Conservation (phyloP, 2,329 filamentous ascomycete genomes). For the Diaporthe sp. region DNA sequence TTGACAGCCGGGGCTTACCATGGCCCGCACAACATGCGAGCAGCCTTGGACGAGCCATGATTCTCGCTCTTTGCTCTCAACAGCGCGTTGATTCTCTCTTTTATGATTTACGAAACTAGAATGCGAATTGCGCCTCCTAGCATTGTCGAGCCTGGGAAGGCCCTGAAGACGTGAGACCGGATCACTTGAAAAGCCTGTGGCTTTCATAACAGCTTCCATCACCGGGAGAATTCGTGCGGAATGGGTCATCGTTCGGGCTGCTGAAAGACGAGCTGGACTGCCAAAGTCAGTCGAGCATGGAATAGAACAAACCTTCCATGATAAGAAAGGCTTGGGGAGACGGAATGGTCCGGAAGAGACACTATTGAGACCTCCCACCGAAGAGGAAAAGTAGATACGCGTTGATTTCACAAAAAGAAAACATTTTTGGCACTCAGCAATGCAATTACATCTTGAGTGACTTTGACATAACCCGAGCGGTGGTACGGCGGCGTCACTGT, state of each 20-base stretch:
- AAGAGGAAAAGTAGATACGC: background rate
- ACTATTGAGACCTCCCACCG: background rate
- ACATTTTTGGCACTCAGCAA: background rate
- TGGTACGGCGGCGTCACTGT: background rate
- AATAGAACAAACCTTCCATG: background rate
- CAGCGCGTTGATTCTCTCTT: too few relatives aligned
- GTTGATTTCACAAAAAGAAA: background rate
- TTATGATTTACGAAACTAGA: too few relatives aligned
- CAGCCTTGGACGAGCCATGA: too few relatives aligned
- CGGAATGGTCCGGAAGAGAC: background rate
- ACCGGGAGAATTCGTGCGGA: too few relatives aligned
- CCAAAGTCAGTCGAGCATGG: background rate
- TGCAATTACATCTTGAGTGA: background rate
- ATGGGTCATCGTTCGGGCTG: background rate
- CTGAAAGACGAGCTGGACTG: background rate
- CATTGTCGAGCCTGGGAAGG: too few relatives aligned
- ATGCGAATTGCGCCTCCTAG: too few relatives aligned
- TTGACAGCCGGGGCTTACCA: too few relatives aligned
- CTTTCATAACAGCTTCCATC: too few relatives aligned
- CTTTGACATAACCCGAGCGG: background rate
- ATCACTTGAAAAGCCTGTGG: too few relatives aligned
- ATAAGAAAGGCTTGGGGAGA: background rate
- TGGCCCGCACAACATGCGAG: too few relatives aligned
- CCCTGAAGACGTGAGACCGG: too few relatives aligned
- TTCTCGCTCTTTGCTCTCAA: too few relatives aligned